phyloP scores from a whole-genome alignment of 202 grass and related monocot genomes.

The Dendrocalamus latiflorus region DNA sequence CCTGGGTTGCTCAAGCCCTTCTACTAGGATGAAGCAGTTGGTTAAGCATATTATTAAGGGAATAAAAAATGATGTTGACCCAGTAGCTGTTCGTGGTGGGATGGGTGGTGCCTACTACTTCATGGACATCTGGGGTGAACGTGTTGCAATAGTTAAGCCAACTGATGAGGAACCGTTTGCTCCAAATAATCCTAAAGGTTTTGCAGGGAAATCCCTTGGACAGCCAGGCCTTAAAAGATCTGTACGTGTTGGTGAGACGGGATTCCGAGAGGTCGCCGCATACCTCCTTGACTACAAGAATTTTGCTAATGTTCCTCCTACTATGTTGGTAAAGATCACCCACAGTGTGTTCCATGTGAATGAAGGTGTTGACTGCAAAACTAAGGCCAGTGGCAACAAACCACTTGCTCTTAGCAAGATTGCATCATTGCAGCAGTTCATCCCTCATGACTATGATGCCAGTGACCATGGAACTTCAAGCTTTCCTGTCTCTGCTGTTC shows the following conservation, averaged over 20 bases:
- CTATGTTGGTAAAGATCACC: conserved; percentile 62
- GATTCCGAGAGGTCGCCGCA: conserved; percentile 59
- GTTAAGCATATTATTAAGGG: conserved; percentile 56
- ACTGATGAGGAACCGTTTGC: conserved; percentile 82
- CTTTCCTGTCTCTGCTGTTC: conserved; percentile 58
- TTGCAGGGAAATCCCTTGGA: conserved; percentile 57
- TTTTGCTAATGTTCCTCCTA: conserved; percentile 69
- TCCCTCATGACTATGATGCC: conserved; percentile 68
- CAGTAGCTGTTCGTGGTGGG: conserved; percentile 48
- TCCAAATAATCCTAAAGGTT: conserved; percentile 76
- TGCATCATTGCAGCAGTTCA: conserved; percentile 65
- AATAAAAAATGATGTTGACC: conserved; percentile 48
- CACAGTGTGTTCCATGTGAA: conserved; percentile 66
- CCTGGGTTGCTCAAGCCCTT: conserved; percentile 49
- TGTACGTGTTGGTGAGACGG: conserved; percentile 69
- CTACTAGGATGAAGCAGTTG: conserved; percentile 40
- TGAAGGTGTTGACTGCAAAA: conserved; percentile 39
- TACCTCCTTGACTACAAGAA: conserved; percentile 59
- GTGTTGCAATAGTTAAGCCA: conserved; percentile 65
- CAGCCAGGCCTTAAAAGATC: conserved; percentile 70
- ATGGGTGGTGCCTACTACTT: conserved; percentile 78
- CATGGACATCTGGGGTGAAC: conserved; percentile 40
- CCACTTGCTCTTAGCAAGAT: conserved; percentile 50
- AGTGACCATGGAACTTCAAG: conserved; percentile 64
- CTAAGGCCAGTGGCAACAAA: conserved; percentile 15